Evolutionary conservation across 768 basidiomycete genomes (phyloP), one percentile per base, ranked within the genome.

Genomic region (Gymnopilus dilepis): DNA sequence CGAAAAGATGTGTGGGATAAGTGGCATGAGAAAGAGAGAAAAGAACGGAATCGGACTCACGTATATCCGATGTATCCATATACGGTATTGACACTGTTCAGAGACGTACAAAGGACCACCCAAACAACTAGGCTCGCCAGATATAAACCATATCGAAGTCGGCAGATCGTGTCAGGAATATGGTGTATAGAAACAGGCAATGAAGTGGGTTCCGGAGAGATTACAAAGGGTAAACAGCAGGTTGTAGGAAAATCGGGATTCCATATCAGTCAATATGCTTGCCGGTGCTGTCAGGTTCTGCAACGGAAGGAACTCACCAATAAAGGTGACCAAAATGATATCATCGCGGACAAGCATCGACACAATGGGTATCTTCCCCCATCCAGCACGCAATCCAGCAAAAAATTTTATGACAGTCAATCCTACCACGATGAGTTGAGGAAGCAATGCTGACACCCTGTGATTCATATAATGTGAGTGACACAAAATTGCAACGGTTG

Each of bases 61-160:
- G 62, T 61, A 42, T 66, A 66, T 62, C 66, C 66, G 52, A 63
- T 63, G 61, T 70, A 70, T 6, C 64, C 60, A 60, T 67, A 66
- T 34, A 60, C 56, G 33, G 57, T 63, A 60, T 61, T 64, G 52
- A 65, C 60, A 33, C 58, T 65, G 17, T 58, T 58, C 60, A 69
- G 56, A 50, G 56, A 59, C 45, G 62, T 62, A 22, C 61, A 61
- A 11, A 68, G 53, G 7, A 63, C 40, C 8, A 68, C 64, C 67
- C 67, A 68, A 28, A 42, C 42, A 6, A 61, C 66, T 67, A 24
- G n/a, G n/a, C n/a, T n/a, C n/a, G n/a, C n/a, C n/a, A n/a, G n/a
- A n/a, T n/a, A n/a, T n/a, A n/a, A n/a, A n/a, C n/a, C n/a, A n/a
- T n/a, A n/a, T n/a, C n/a, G n/a, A n/a, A n/a, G n/a, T n/a, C n/a